Base-by-base conservation (phyloP, 495 filamentous ascomycete genomes). In the Penicillium canescens region DNA sequence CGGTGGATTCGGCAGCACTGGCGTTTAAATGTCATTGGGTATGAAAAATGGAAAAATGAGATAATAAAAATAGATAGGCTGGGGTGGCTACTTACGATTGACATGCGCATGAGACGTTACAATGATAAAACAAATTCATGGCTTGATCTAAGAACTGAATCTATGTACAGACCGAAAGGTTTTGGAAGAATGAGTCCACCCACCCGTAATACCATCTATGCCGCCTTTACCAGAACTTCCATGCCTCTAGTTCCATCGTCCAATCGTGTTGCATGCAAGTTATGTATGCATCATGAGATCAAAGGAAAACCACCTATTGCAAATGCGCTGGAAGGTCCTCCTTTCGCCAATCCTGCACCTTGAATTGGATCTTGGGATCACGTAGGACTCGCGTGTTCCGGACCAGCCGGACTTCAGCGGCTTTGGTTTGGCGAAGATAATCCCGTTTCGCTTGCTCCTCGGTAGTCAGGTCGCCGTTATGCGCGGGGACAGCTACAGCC, bases 1-100 rank as follows among this genome's bases (percentile, higher is more conserved):
- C 0, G 93, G 92, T 14, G 94, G 94, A 8, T 98, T 98, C 63
- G 94, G 94, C 31, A 96, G 92, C 62, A 98, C 94, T 12, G 94
- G 93, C 21, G 35, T 62, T 40, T 68, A 61, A 54, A 51, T 49
- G 51, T 18, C 13, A 6, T 21, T 14, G 10, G 6, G 20, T 31
- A 10, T 34, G 37, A 35, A 26, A 54, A 13, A 34, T 24, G 26
- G 47, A 20, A 34, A 21, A 28, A 53, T 18, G 12, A 14, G 13
- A 24, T 26, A 18, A 42, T 20, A 56, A 59, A 55, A 50, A 48
- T 53, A 47, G 41, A 45, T 38, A 12, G 7, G 13, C 4, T 36
- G 24, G 24, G 12, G 9, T 35, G 21, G n/a, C 38, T 35, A 45
- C 41, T 43, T 38, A 59, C 18, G 50, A 47, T 55, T 53, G 28